Percentiles rank a stretch among this genome's conserved stretches.
These are phyloP conservation scores for Echites panduratus DNA, from an alignment of 257 asterid species.

Conservation along the genomic window DNA sequence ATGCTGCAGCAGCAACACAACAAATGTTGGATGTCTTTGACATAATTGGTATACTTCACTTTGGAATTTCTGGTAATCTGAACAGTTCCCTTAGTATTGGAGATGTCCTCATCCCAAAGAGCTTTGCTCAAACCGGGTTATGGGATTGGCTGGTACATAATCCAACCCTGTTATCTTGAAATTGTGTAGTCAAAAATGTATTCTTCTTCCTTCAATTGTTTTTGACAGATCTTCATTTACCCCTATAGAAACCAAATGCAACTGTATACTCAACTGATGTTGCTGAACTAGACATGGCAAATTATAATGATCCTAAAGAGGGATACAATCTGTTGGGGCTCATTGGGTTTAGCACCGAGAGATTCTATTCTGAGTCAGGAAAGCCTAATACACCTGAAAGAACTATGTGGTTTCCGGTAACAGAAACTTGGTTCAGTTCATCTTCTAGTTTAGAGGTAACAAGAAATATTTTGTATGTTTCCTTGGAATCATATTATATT, in stretches of 20 bases:
- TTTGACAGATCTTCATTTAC: not conserved
- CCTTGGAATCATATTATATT: not conserved
- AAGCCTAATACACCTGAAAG: slow-evolving; percentile 26
- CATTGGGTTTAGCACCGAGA: slow-evolving; percentile 42
- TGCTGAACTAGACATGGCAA: slow-evolving; percentile 33
- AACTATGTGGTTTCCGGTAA: slow-evolving; percentile 39
- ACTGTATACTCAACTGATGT: slow-evolving; percentile 31
- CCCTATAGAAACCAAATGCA: slow-evolving; percentile 42
- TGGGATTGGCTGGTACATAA: slow-evolving; percentile 69
- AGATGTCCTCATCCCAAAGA: slow-evolving; percentile 47
- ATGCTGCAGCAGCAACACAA: slow-evolving; percentile 70
- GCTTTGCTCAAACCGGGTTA: slow-evolving; percentile 47
- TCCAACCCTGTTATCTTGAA: not conserved
- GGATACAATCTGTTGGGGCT: slow-evolving; percentile 44
- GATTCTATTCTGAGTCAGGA: slow-evolving; percentile 40
- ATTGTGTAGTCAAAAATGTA: not conserved
- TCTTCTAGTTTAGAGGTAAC: slow-evolving; percentile 41
- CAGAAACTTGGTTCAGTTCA: slow-evolving; percentile 33
- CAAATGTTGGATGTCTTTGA: slow-evolving; percentile 56
- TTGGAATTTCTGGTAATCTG: slow-evolving; percentile 61
- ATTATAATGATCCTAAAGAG: slow-evolving; percentile 36
- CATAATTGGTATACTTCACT: slow-evolving; percentile 44
- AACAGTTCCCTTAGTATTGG: slow-evolving; percentile 50
- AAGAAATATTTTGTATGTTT: not conserved
- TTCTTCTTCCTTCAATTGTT: not conserved